Percentiles rank a stretch among this genome's conserved stretches.
phyloP scores from a whole-genome alignment of 2,329 filamentous ascomycete species.

The Exutisphaerella laricina region DNA sequence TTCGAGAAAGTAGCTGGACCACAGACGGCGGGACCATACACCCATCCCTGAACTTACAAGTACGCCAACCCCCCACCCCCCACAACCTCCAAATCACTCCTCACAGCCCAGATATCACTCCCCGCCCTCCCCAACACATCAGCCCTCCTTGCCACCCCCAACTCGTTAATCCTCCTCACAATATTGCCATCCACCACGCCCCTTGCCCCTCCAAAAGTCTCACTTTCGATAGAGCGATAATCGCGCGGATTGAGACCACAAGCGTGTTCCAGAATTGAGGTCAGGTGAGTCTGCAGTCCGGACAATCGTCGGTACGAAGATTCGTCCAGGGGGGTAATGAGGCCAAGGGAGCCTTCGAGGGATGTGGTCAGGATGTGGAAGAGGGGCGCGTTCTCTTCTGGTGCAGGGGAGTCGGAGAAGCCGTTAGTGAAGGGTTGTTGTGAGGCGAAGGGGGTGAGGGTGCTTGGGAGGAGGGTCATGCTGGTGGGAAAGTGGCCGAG shows the following conservation, averaged over 20 bases:
- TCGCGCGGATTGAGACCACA: slow-evolving; percentile 79
- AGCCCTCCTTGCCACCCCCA: slow-evolving; percentile 62
- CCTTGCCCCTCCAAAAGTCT: slow-evolving; percentile 46
- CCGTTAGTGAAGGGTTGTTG: slow-evolving; percentile 17
- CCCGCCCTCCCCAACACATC: slow-evolving; percentile 74
- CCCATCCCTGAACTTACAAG: slow-evolving; percentile 11
- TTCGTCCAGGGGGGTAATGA: slow-evolving; percentile 74
- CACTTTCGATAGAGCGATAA: slow-evolving; percentile 53
- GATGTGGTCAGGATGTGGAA: slow-evolving; percentile 64
- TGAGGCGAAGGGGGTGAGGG: slow-evolving; percentile 43
- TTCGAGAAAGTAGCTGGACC: no score
- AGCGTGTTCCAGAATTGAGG: slow-evolving; percentile 67
- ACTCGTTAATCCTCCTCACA: slow-evolving; percentile 67
- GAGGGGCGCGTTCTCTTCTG: slow-evolving; percentile 27
- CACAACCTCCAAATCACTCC: slow-evolving; percentile 62
- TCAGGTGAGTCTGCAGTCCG: slow-evolving; percentile 73
- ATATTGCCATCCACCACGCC: slow-evolving; percentile 75
- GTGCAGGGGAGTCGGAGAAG: slow-evolving; percentile 15
- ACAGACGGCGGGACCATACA: neutral
- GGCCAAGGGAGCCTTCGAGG: slow-evolving; percentile 67
- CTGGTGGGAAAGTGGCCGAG: slow-evolving; percentile 71
- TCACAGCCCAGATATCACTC: slow-evolving; percentile 59
- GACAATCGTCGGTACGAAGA: slow-evolving; percentile 76
- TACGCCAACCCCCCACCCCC: slow-evolving; percentile 59
- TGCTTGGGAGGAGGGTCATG: slow-evolving; percentile 69